Percentiles rank a stretch among this genome's conserved stretches.
These are phyloP conservation scores for Sclerotiophoma versabilis DNA, from an alignment of 2,329 filamentous ascomycete genomes.

Conservation along the genomic window DNA sequence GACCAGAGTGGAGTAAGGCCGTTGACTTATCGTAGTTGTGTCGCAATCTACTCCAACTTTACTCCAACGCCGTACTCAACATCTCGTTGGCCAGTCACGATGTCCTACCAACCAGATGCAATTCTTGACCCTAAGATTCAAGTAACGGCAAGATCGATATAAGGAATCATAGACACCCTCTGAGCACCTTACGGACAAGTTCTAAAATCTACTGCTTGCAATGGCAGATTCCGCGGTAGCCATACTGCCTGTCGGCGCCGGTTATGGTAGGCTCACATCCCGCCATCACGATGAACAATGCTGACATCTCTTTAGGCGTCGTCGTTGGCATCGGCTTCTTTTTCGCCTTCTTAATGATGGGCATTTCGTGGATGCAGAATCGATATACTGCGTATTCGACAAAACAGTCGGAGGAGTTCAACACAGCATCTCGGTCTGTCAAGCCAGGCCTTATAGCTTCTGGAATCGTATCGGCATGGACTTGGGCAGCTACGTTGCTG, in stretches of 20 bases:
- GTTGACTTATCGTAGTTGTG: slow-evolving; percentile 5
- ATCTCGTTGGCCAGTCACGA: neutral
- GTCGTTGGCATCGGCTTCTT: slow-evolving; percentile 59
- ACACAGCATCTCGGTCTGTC: slow-evolving; percentile 54
- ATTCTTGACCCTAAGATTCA: neutral
- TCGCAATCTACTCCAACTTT: slow-evolving; percentile 9
- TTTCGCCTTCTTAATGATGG: slow-evolving; percentile 46
- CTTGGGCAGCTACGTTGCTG: slow-evolving; percentile 55
- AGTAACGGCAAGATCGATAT: neutral
- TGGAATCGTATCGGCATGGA: slow-evolving; percentile 59
- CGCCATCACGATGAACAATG: neutral
- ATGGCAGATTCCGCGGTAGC: slow-evolving; percentile 13
- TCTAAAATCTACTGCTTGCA: neutral
- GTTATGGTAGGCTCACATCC: slow-evolving; percentile 53
- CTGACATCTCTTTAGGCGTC: slow-evolving; percentile 27
- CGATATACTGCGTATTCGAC: slow-evolving; percentile 49
- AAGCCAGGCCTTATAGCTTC: slow-evolving; percentile 57
- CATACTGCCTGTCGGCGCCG: slow-evolving; percentile 48
- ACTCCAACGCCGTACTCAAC: neutral
- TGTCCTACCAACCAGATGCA: neutral
- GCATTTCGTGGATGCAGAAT: slow-evolving; percentile 48
- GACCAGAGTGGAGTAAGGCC: neutral
- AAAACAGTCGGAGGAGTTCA: slow-evolving; percentile 57
- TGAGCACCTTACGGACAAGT: too few species aligned
- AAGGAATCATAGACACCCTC: neutral